These are phyloP conservation scores for Stephanodiscus minutulus DNA, from an alignment of 108 stramenopile genomes.

Conservation along the genomic window DNA sequence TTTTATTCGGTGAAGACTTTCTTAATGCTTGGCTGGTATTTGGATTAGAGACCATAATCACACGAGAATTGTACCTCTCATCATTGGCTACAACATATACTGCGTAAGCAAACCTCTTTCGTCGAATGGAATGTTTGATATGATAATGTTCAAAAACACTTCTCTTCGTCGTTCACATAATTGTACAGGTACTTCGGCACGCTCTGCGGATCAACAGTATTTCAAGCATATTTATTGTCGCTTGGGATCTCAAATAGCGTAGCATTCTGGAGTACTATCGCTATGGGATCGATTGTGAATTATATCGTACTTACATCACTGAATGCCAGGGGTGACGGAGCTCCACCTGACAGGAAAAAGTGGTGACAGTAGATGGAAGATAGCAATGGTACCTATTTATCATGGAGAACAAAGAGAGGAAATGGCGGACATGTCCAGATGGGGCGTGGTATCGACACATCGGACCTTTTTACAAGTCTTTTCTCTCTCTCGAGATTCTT, in stretches of 20 bases:
- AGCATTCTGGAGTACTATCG: conserved; percentile 53
- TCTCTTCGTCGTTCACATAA: neutral
- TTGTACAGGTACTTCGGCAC: conserved; percentile 32
- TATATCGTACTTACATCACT: conserved; percentile 35
- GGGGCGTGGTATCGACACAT: neutral
- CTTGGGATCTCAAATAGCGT: conserved; percentile 28
- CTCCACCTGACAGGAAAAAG: neutral
- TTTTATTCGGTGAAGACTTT: conserved; percentile 22
- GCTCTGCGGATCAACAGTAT: conserved; percentile 45
- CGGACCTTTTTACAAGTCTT: neutral
- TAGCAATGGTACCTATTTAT: conserved; percentile 10
- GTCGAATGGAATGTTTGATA: neutral
- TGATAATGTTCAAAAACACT: neutral
- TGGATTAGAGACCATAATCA: conserved; percentile 50
- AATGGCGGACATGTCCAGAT: neutral
- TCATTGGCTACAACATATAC: conserved; percentile 37
- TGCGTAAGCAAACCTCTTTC: conserved; percentile 15
- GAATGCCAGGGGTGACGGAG: conserved; percentile 5
- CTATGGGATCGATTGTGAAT: conserved; percentile 31
- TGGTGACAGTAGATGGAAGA: neutral
- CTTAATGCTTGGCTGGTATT: conserved; percentile 48
- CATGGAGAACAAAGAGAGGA: conserved; percentile 4
- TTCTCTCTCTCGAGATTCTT: neutral
- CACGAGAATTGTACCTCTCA: conserved; percentile 41
- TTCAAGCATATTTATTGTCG: conserved; percentile 41